phyloP scores from a whole-genome alignment of 2,329 filamentous ascomycete species.

The Alternaria solani region DNA sequence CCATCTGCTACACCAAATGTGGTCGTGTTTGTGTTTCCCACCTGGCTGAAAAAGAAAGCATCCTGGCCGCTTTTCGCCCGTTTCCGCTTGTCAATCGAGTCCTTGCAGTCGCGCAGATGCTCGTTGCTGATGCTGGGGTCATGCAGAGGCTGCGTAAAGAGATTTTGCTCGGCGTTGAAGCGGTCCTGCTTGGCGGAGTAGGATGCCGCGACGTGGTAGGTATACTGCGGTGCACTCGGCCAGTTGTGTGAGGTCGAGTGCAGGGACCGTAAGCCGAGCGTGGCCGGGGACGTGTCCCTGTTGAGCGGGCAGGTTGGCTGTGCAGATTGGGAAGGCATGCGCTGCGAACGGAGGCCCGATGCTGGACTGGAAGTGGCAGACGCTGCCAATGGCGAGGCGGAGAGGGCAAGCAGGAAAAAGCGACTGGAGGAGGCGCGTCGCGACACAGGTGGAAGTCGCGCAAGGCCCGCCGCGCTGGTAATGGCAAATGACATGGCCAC shows the following conservation, averaged over 20 bases:
- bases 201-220: slow-evolving; percentile 52
- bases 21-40: slow-evolving; percentile 75
- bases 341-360: slow-evolving; percentile 22
- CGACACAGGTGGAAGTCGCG: slow-evolving; percentile 30
- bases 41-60: slow-evolving; percentile 86
- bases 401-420: slow-evolving; percentile 44
- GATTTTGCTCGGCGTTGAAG: slow-evolving; percentile 48
- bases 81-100: slow-evolving; percentile 61
- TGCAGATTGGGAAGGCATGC: slow-evolving; percentile 23
- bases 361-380: slow-evolving; percentile 33
- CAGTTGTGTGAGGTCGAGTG: slow-evolving; percentile 41
- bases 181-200: slow-evolving; percentile 51
- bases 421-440: slow-evolving; percentile 37
- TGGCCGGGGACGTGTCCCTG: slow-evolving; percentile 39
- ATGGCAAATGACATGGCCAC: slow-evolving; percentile 50
- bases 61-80: slow-evolving; percentile 89
- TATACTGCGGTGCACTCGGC: slow-evolving; percentile 41
- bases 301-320: slow-evolving; percentile 43
- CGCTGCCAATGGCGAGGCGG: slow-evolving; percentile 38
- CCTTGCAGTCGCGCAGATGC: slow-evolving; percentile 42
- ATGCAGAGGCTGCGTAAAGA: slow-evolving; percentile 46
- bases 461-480: slow-evolving; percentile 35
- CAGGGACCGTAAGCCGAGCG: slow-evolving; percentile 40
- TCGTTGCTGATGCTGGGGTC: slow-evolving; percentile 37
- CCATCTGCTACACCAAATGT: slow-evolving; percentile 93